Conservation (phyloP, 1,284 basidiomycete species). For the Paramarasmius palmivorus region DNA sequence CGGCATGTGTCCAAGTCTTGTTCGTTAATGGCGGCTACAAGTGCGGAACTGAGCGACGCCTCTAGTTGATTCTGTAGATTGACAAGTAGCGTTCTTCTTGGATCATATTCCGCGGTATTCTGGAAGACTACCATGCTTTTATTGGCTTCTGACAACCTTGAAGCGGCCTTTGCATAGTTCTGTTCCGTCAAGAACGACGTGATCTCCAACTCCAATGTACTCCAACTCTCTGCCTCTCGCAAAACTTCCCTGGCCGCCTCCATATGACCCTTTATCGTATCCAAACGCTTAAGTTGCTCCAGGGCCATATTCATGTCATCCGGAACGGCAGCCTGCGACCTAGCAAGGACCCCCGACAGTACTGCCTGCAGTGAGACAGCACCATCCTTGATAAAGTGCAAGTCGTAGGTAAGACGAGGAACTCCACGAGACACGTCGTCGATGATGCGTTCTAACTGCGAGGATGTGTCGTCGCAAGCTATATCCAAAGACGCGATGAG, state of each 20-base stretch:
- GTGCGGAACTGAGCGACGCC: constrained; percentile 81
- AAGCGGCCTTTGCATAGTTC: constrained; percentile 83
- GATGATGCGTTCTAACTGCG: constrained; percentile 82
- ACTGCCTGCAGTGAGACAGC: constrained; percentile 73
- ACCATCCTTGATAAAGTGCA: constrained; percentile 93
- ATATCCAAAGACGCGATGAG: constrained; percentile 80
- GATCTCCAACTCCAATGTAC: constrained; percentile 89
- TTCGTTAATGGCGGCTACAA: constrained; percentile 79
- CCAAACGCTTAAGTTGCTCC: constrained; percentile 75
- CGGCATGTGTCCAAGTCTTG: constrained; percentile 75
- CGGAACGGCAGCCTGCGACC: constrained; percentile 49
- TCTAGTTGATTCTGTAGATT: constrained; percentile 93
- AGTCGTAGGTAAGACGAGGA: constrained; percentile 87
- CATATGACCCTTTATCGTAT: constrained; percentile 84
- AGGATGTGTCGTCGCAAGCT: constrained; percentile 83
- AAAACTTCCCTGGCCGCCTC: constrained; percentile 83
- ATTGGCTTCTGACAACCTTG: constrained; percentile 83
- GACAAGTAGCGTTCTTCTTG: constrained; percentile 79
- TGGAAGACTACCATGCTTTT: constrained; percentile 89
- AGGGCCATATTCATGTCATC: constrained; percentile 62
- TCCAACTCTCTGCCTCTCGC: constrained; percentile 92
- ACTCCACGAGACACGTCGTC: constrained; percentile 88
- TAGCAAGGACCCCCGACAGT: constrained; percentile 57
- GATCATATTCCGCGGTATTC: constrained; percentile 87
- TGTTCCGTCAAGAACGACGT: constrained; percentile 77